Evolutionary conservation across 345 rosid genomes (phyloP), one percentile per base, ranked within the genome.

Genomic region (Arabidopsis arenosa): DNA sequence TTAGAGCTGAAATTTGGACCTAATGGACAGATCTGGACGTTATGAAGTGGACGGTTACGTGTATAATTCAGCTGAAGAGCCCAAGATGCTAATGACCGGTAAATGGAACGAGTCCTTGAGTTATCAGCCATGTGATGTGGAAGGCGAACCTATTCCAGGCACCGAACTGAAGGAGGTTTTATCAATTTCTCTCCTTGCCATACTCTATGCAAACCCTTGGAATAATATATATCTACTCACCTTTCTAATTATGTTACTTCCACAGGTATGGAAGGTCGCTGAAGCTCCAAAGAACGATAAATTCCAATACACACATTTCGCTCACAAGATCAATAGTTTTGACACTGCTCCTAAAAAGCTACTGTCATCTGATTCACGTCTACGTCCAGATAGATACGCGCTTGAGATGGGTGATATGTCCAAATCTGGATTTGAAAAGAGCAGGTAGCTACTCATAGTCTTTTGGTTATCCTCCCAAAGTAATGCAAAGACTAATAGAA

Each of bases 251-350:
- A 3, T 5, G 37, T 44, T 14, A 13, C 35, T 6, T 56, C 26
- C 74, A 78, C 78, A 90, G 90, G 84, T 83, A 6, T 90, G 91
- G 93, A 87, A 80, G 68, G 82, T 90, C 21, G 90, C 91, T 45
- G 91, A 90, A 45, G 73, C 83, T 73, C 96, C 96, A 15, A 75
- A 84, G 73, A 83, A 86, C 28, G 93, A 90, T 65, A 88, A 85
- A 70, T 85, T 76, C 81, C 90, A 88, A 79, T 86, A 79, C 66
- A 88, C 96, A 57, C 60, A 88, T 72, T 90, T 90, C 82, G 87
- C 96, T 33, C 96, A 88, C 83, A 90, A 90, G 87, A 49, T 88
- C 51, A 90, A 90, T 84, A 90, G 93, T 86, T 90, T 86, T 78
- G 88, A 83, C 68, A 84, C 90, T 33, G 96, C 93, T 45, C 90